Conservation (phyloP, 495 filamentous ascomycete species). For the Podospora pseudopauciseta region DNA sequence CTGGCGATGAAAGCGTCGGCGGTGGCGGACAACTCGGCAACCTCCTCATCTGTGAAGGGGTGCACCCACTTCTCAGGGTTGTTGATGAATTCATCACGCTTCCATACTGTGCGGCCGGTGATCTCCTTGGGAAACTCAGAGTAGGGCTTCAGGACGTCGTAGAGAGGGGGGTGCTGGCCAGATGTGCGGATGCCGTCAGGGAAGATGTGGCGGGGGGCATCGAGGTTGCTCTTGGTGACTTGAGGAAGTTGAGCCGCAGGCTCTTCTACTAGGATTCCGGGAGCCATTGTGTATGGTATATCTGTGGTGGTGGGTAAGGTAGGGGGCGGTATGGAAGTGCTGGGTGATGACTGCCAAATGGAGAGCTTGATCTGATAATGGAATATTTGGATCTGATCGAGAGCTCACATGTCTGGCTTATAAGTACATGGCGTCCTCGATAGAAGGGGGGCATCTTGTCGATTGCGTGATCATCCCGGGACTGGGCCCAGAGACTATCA, state of each 20-base stretch:
- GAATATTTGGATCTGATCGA: neutral
- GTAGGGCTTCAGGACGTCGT: conserved; percentile 63
- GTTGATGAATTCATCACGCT: conserved; percentile 63
- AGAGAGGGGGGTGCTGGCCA: conserved; percentile 75
- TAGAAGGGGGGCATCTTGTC: neutral
- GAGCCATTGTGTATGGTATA: conserved; percentile 26
- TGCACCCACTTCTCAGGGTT: conserved; percentile 78
- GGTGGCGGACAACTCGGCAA: conserved; percentile 62
- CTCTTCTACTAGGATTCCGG: conserved; percentile 34
- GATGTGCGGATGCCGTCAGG: conserved; percentile 60
- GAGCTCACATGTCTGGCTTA: neutral
- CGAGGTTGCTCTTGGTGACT: conserved; percentile 22
- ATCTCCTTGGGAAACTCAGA: conserved; percentile 70
- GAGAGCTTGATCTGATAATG: neutral
- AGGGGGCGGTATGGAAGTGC: neutral
- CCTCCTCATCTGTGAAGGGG: conserved; percentile 60
- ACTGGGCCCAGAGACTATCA: neutral
- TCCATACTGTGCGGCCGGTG: conserved; percentile 74
- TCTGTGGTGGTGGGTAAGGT: neutral
- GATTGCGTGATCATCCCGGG: conserved; percentile 4
- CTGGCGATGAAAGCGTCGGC: conserved; percentile 65
- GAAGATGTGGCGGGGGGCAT: conserved; percentile 35
- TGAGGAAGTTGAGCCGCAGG: neutral
- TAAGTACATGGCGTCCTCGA: neutral
- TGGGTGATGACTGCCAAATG: neutral